Evolutionary conservation across 768 basidiomycete species (phyloP).

Genomic region (Hortiboletus campestris): DNA sequence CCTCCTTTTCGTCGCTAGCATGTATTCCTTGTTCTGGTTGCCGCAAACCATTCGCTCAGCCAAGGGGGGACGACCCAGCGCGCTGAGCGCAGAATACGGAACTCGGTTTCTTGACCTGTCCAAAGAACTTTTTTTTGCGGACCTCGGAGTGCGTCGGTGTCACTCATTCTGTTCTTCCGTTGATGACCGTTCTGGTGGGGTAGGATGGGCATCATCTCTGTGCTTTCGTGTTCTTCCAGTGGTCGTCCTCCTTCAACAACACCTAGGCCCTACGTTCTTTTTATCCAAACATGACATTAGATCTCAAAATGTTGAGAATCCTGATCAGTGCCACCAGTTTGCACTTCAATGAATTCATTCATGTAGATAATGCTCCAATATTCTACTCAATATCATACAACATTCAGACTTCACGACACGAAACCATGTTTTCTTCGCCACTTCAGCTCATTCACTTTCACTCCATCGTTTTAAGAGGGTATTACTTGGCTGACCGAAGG

Average conservation of each 20-base stretch:
- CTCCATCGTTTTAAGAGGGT: constrained; percentile 36
- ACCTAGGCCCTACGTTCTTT: constrained; percentile 81
- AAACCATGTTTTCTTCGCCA: neutral
- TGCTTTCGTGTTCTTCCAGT: constrained; percentile 63
- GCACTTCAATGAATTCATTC: too few relatives aligned
- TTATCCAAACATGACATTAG: constrained; percentile 65
- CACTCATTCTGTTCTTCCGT: neutral
- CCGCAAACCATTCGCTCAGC: constrained; percentile 82
- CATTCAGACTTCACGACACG: neutral
- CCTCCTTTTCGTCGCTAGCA: constrained; percentile 58
- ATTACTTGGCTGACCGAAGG: constrained; percentile 42
- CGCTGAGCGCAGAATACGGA: constrained; percentile 64
- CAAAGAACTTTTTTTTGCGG: constrained; percentile 85
- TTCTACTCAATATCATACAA: neutral
- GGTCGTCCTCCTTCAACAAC: constrained; percentile 65
- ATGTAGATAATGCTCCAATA: neutral
- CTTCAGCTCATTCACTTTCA: constrained; percentile 25
- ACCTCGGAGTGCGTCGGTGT: constrained; percentile 54
- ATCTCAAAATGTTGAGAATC: too few relatives aligned
- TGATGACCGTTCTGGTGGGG: constrained; percentile 1
- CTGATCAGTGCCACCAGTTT: too few relatives aligned
- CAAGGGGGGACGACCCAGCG: constrained; percentile 66
- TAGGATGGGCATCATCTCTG: constrained; percentile 66
- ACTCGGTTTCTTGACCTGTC: constrained; percentile 78
- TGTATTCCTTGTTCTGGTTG: constrained; percentile 82